Base-by-base conservation (phyloP, 129 eudicot genomes). In the Kitagawia praeruptora region DNA sequence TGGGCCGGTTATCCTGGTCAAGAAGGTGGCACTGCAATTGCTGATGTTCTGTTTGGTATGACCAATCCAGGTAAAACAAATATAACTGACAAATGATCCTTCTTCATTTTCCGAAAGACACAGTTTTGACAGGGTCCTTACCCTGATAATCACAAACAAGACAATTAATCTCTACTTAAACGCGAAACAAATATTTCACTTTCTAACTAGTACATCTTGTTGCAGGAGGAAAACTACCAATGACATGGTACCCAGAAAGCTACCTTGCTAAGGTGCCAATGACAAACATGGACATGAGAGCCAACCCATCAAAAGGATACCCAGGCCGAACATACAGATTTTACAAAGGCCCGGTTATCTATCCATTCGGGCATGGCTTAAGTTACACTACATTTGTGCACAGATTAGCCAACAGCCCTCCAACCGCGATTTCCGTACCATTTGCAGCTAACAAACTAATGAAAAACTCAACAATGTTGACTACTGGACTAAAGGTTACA, bases 1-100 rank as follows among this genome's bases (percentile, higher is more conserved):
- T 95, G 98, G 98, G 98, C 85, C 8, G 98, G 98, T 19, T 95
- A 95, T 69, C 98, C 98, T 0, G 98, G 98, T 21, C 96, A 95
- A 85, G 82, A 93, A 6, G 98, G 98, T 27, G 98, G 98, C 16
- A 82, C 96, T 13, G 98, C 97, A 19, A 92, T 95, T 14, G 94
- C 97, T 3, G 96, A 95, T 83, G 84, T 92, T 49, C 34, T 90
- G 27, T 95, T 90, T 77, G 98, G 98, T 64, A 81, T 87, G 77
- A 85, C 89, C 34, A 95, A 95, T 86, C 98, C 98, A 77, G 97
- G 97, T 91, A 74, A 31, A 47, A 75, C 15, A n/a, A n/a, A 61
- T n/a, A 2, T 8, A 19, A 56, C 28, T 23, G 28, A 21, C 12
- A 56, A 56, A 7, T 56, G 21, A 54, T 54, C n/a, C 6, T 6